phyloP scores from a whole-genome alignment of 306 rosid species.

The Ziziphus jujuba region DNA sequence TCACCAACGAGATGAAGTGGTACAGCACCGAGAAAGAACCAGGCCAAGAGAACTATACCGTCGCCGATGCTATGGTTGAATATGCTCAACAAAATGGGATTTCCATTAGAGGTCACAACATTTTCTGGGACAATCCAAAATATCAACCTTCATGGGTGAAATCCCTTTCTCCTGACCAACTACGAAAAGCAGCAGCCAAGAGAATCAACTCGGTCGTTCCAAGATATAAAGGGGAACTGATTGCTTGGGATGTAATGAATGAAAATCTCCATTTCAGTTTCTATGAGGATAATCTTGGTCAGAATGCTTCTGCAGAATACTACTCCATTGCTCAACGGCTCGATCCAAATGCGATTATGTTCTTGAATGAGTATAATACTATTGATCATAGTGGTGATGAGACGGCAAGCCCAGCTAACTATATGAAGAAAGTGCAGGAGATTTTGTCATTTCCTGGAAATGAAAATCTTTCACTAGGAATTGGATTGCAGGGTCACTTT shows the following conservation, averaged over 20 bases:
- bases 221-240: constrained; percentile 59
- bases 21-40: constrained; percentile 52
- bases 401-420: constrained; percentile 35
- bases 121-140: constrained; percentile 57
- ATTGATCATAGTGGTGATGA: constrained; percentile 46
- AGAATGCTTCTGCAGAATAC: constrained; percentile 51
- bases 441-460: constrained; percentile 48
- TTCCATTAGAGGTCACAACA: constrained; percentile 63
- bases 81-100: constrained; percentile 48
- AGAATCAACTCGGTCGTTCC: constrained; percentile 64
- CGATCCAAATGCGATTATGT: constrained; percentile 53
- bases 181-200: constrained; percentile 39
- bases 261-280: constrained; percentile 72
- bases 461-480: constrained; percentile 38
- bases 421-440: constrained; percentile 38
- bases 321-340: constrained; percentile 47
- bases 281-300: constrained; percentile 53
- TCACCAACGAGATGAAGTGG: constrained; percentile 88
- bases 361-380: constrained; percentile 72
- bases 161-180: constrained; percentile 39
- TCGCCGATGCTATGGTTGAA: constrained; percentile 62
- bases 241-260: constrained; percentile 83
- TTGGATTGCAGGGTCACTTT: constrained; percentile 72
- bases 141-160: constrained; percentile 61
- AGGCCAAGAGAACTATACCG: constrained; percentile 65